A percentile compares a stretch with the other conserved stretches of the same genome.
Evolutionary conservation across 495 filamentous ascomycete genomes (phyloP).

Genomic region (Mycothermus thermophilus): DNA sequence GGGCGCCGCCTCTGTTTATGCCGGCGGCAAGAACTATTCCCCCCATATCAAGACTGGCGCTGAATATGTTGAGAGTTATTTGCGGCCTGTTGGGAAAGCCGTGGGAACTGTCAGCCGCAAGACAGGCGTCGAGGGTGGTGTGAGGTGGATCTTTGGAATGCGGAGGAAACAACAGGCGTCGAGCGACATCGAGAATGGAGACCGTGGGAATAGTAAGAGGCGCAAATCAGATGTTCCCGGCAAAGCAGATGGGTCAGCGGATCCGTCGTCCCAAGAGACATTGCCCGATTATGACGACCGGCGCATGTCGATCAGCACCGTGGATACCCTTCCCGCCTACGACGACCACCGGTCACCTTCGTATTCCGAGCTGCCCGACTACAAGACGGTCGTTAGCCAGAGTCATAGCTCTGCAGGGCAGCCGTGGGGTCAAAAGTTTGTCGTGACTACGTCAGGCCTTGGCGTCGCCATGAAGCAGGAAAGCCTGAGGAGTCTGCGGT

Average conservation of each 20-base stretch:
- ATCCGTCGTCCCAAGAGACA: not conserved
- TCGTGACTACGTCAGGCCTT: slow-evolving; percentile 71
- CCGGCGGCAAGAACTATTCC: slow-evolving; percentile 71
- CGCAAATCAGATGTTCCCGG: slow-evolving; percentile 29
- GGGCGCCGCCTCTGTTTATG: slow-evolving; percentile 67
- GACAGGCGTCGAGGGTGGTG: slow-evolving; percentile 69
- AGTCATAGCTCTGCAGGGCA: slow-evolving; percentile 15
- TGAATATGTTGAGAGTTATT: slow-evolving; percentile 72
- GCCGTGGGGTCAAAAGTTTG: slow-evolving; percentile 64
- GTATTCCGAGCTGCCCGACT: slow-evolving; percentile 42
- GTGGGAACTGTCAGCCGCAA: slow-evolving; percentile 66
- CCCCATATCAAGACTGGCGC: slow-evolving; percentile 71
- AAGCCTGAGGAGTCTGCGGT: slow-evolving; percentile 60
- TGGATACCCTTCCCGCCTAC: slow-evolving; percentile 65
- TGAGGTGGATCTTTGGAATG: slow-evolving; percentile 57
- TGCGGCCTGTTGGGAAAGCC: slow-evolving; percentile 68
- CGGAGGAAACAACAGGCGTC: slow-evolving; percentile 29
- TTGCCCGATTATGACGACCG: slow-evolving; percentile 18
- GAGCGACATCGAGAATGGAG: slow-evolving; percentile 26
- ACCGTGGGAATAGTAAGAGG: slow-evolving; percentile 45
- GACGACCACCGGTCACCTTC: slow-evolving; percentile 59
- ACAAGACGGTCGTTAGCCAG: slow-evolving; percentile 6
- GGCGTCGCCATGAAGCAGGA: slow-evolving; percentile 80
- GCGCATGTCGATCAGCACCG: slow-evolving; percentile 34
- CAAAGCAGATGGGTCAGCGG: slow-evolving; percentile 1